A percentile compares a stretch with the other conserved stretches of the same genome.
phyloP scores from a whole-genome alignment of 1,139 yeast species.

The Hyphopichia khmerensis region DNA sequence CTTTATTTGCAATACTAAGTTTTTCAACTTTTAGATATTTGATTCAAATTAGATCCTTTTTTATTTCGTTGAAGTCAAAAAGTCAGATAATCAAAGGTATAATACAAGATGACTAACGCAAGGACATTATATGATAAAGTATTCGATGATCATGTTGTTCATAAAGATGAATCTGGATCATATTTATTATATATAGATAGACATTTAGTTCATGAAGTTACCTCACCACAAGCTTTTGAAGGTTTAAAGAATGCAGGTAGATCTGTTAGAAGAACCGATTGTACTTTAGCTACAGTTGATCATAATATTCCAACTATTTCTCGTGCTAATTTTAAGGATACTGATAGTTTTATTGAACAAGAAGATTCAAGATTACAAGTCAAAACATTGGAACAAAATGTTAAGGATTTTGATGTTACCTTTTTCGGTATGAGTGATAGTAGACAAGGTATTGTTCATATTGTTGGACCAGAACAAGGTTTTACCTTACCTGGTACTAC shows the following conservation, averaged over 20 bases:
- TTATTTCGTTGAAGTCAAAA: no score
- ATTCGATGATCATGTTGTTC: constrained; percentile 90
- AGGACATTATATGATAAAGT: constrained; percentile 93
- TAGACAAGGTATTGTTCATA: constrained; percentile 97
- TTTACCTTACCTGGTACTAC: constrained; percentile 98
- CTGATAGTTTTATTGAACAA: constrained; percentile 82
- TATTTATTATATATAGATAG: constrained; percentile 88
- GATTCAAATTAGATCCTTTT: no score
- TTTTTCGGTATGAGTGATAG: constrained; percentile 92
- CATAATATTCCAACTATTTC: constrained; percentile 95
- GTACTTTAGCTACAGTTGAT: constrained; percentile 96
- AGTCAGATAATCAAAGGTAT: background rate
- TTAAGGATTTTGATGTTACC: constrained; percentile 81
- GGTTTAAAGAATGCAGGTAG: constrained; percentile 88
- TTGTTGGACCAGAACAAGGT: constrained; percentile 98
- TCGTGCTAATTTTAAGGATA: constrained; percentile 69
- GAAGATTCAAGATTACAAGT: constrained; percentile 92
- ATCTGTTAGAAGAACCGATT: constrained; percentile 85
- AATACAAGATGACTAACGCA: constrained; percentile 24
- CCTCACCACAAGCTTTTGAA: constrained; percentile 98
- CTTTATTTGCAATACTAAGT: no score
- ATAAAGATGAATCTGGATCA: constrained; percentile 84
- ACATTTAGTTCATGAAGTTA: constrained; percentile 95
- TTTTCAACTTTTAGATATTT: no score
- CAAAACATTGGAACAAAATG: constrained; percentile 87